Evolutionary conservation across 352 stramenopile genomes (phyloP).

Genomic region (Pythium pyrilobum): DNA sequence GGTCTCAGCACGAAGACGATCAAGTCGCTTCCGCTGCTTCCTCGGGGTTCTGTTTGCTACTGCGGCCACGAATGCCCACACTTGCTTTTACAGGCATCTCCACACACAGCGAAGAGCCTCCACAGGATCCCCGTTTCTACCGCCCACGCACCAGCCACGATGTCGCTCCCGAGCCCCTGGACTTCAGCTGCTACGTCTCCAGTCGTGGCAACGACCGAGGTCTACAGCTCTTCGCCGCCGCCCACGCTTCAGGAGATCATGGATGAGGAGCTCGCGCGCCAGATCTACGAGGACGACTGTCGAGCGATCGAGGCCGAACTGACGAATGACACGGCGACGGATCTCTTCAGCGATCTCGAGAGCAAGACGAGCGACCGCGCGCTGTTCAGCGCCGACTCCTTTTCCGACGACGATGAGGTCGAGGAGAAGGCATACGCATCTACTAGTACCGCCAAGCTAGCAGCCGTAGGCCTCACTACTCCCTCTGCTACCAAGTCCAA

Average conservation of each 20-base stretch:
- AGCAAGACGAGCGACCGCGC: constrained; percentile 27
- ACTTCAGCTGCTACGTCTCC: neutral
- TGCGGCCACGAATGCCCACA: no score
- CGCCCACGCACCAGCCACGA: neutral
- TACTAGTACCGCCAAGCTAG: no score
- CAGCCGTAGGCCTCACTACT: neutral
- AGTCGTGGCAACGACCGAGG: neutral
- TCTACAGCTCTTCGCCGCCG: neutral
- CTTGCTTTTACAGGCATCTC: no score
- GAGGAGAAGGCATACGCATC: neutral
- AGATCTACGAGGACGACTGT: constrained; percentile 61
- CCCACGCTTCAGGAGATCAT: constrained; percentile 58
- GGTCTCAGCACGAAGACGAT: no score
- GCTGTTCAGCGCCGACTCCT: constrained; percentile 32
- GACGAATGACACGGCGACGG: constrained; percentile 22
- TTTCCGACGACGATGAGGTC: neutral
- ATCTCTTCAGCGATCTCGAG: constrained; percentile 23
- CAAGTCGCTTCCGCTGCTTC: no score
- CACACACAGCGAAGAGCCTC: neutral
- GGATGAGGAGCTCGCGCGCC: constrained; percentile 57
- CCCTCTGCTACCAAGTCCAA: neutral
- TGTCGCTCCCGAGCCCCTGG: neutral
- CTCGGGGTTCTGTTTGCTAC: no score
- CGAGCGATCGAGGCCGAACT: constrained; percentile 30
- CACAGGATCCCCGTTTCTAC: no score